These are phyloP conservation scores for Galeopsis tetrahit DNA, from an alignment of 257 asterid genomes.

Conservation along the genomic window DNA sequence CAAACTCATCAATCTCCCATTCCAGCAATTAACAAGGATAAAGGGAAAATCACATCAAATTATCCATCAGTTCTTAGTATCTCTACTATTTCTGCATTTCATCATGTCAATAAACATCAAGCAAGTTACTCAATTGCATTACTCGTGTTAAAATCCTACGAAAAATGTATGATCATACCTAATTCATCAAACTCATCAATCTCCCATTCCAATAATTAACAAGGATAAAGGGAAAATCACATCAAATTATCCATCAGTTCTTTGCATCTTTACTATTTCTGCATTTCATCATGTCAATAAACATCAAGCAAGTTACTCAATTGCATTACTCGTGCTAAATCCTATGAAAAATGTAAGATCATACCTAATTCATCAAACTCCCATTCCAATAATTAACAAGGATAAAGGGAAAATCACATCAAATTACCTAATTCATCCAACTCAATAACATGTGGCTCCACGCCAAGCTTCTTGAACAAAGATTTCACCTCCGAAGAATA, in stretches of 20 bases:
- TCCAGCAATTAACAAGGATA: neutral
- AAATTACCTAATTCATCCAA: constrained; percentile 51
- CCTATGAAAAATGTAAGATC: neutral
- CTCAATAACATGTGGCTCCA: constrained; percentile 80
- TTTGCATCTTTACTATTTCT: neutral
- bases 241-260: neutral
- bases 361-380: constrained; percentile 50
- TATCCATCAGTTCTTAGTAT: too few relatives aligned
- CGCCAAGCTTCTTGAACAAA: constrained; percentile 78
- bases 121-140: neutral
- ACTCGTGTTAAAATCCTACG: too few relatives aligned
- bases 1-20: neutral
- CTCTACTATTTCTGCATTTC: neutral
- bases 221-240: neutral
- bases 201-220: neutral
- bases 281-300: neutral
- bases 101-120: neutral
- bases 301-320: neutral
- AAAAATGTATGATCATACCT: constrained; percentile 46
- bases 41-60: neutral
- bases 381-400: neutral
- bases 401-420: neutral
- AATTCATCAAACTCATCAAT: constrained; percentile 14
- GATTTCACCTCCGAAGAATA: constrained; percentile 83
- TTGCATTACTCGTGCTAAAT: too few relatives aligned